A percentile compares a stretch with the other conserved stretches of the same genome.
Conservation (phyloP, 2,329 filamentous ascomycete genomes). For the Thelonectria blattea region DNA sequence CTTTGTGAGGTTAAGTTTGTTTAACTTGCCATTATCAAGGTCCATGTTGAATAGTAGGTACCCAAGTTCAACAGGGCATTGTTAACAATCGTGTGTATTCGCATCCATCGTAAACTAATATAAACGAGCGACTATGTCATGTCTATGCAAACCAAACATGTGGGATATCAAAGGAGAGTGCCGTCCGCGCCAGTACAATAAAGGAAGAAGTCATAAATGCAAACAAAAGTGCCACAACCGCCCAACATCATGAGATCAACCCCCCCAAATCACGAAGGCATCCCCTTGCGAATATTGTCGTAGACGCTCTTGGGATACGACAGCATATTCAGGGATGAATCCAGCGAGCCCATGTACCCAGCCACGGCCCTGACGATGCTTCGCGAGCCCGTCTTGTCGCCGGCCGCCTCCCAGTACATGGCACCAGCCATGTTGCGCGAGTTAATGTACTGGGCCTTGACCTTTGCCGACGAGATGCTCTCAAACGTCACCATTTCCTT, state of each 20-base stretch:
- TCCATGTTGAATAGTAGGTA: no score
- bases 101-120: no score
- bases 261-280: slow-evolving; percentile 25
- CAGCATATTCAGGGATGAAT: slow-evolving; percentile 58
- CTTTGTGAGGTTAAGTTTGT: no score
- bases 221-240: neutral
- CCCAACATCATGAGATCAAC: neutral
- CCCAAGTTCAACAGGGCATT: neutral
- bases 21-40: no score
- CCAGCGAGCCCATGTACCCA: slow-evolving; percentile 53
- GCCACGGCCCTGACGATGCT: slow-evolving; percentile 66
- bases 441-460: slow-evolving; percentile 70
- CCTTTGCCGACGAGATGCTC: slow-evolving; percentile 60
- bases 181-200: slow-evolving; percentile 1
- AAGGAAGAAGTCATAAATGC: neutral
- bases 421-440: slow-evolving; percentile 70
- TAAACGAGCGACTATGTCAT: neutral
- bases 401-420: slow-evolving; percentile 86
- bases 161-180: neutral
- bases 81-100: no score
- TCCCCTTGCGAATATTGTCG: slow-evolving; percentile 58
- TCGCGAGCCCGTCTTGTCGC: slow-evolving; percentile 58
- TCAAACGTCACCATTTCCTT: slow-evolving; percentile 75
- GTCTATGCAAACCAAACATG: neutral
- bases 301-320: slow-evolving; percentile 63